phyloP scores from a whole-genome alignment of 2,329 filamentous ascomycete genomes.

The Botryotinia globosa region DNA sequence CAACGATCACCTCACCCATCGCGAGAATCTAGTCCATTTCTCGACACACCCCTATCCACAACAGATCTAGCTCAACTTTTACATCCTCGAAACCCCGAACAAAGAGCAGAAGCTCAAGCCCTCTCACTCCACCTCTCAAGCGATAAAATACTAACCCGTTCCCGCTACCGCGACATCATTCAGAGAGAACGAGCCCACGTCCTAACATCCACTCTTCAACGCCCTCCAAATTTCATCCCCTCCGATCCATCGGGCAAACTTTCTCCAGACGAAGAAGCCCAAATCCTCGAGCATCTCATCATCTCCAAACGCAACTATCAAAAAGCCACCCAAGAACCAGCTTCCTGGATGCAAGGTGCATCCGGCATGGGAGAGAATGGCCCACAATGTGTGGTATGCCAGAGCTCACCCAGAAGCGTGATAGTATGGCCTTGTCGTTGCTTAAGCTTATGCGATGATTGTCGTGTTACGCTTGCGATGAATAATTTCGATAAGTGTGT shows the following conservation, averaged over 20 bases:
- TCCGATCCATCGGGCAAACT: conserved; percentile 43
- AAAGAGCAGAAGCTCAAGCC: conserved; percentile 75
- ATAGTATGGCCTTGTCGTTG: conserved; percentile 97
- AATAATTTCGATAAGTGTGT: conserved; percentile 98
- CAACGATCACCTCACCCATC: conserved; percentile 55
- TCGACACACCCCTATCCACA: conserved; percentile 63
- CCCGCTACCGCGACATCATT: conserved; percentile 66
- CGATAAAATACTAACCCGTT: conserved; percentile 74
- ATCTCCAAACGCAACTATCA: conserved; percentile 40
- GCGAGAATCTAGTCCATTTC: conserved; percentile 55
- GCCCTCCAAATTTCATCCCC: conserved; percentile 37
- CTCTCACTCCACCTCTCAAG: conserved; percentile 76
- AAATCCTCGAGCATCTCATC: conserved; percentile 58
- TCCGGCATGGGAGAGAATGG: conserved; percentile 70
- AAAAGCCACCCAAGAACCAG: conserved; percentile 26
- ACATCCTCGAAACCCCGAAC: conserved; percentile 72
- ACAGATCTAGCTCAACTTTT: conserved; percentile 75
- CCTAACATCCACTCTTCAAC: conserved; percentile 49
- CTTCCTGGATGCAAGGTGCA: conserved; percentile 67
- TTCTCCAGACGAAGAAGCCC: conserved; percentile 57
- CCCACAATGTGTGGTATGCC: conserved; percentile 90
- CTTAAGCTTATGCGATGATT: conserved; percentile 91
- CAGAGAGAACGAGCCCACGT: conserved; percentile 69
- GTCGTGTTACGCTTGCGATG: conserved; percentile 87
- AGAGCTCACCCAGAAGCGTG: conserved; percentile 78